Conservation (phyloP, 2,329 filamentous ascomycete species). For the Sarocladium oryzae region DNA sequence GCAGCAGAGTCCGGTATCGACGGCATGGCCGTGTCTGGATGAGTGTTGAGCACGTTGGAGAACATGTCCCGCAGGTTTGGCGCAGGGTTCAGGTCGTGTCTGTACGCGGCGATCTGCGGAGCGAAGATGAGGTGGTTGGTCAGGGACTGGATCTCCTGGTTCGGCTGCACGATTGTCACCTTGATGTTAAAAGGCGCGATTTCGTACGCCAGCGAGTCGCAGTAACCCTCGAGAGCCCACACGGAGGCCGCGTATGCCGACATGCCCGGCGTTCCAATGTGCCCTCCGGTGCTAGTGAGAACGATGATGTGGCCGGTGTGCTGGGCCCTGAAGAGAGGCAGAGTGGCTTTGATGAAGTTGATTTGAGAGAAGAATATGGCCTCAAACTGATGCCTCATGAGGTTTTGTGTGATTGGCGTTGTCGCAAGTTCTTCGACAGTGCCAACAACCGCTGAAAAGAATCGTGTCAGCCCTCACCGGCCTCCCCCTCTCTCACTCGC, state of each 20-base stretch:
- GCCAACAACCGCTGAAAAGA: conserved; percentile 65
- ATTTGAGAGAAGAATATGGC: conserved; percentile 92
- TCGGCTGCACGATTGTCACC: conserved; percentile 91
- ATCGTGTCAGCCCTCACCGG: no score
- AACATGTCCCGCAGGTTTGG: conserved; percentile 81
- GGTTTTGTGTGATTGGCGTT: conserved; percentile 62
- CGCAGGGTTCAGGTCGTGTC: conserved; percentile 44
- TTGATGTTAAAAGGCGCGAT: conserved; percentile 96
- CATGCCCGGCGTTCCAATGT: conserved; percentile 87
- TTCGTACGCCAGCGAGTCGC: conserved; percentile 91
- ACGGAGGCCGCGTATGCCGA: conserved; percentile 87
- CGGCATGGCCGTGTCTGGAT: conserved; percentile 57
- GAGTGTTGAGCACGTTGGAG: conserved; percentile 67
- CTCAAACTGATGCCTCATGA: conserved; percentile 89
- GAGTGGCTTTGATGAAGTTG: conserved; percentile 85
- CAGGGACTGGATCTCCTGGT: conserved; percentile 82
- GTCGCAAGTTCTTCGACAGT: conserved; percentile 85
- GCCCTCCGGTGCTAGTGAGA: conserved; percentile 82
- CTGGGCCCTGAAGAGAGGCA: conserved; percentile 73
- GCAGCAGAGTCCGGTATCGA: conserved; percentile 19
- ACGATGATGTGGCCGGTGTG: conserved; percentile 86
- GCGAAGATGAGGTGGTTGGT: conserved; percentile 83
- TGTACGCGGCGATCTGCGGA: conserved; percentile 59
- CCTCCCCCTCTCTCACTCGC: no score
- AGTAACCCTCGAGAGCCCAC: conserved; percentile 94